Evolutionary conservation across 2,329 filamentous ascomycete species (phyloP), one percentile per base, ranked within the genome.

Genomic region (Nigrospora sphaerica): DNA sequence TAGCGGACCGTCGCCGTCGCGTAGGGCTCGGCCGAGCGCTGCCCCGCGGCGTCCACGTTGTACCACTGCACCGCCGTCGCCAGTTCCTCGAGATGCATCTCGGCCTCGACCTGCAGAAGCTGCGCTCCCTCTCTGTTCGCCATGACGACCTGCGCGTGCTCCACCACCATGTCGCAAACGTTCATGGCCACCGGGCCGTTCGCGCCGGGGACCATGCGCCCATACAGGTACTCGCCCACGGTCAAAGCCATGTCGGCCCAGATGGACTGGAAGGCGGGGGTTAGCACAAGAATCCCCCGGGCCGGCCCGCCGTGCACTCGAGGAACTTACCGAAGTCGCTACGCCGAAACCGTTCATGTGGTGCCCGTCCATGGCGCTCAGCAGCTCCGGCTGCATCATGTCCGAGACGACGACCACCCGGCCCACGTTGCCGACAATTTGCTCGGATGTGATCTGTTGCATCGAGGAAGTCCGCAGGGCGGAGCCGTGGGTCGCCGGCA

Each of bases 191-290:
- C 39, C 13, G 34, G 10, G 18, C 7, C 23, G 0, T n/a, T n/a
- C n/a, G 67, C 63, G 19, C 70, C 65, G 37, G 65, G 73, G 32
- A 70, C 66, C 44, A 77, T 60, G 54, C 76, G 63, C 58, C 73
- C 73, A 62, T 72, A 75, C 16, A 79, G 68, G 57, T 85, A 83
- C 54, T 81, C 73, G 45, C 72, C 74, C 19, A 83, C 65, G 4
- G 81, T 85, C 62, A 78, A 72, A 11, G 77, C 78, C 66, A 83
- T 81, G 52, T 85, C 81, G 12, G 76, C 78, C 52, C 83, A 80
- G 23, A 81, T 55, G 9, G 64, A 67, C 52, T 54, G 32, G 31
- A 3, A 11, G 23, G 23, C 13, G 37, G 32, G 40, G 12, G 58
- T 31, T 45, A 42, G n/a, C 19, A 43, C 16, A 46, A 13, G 32